Evolutionary conservation across 208 protist genomes (phyloP), one percentile per base, ranked within the genome.

Genomic region (Phytomonas serpens): DNA sequence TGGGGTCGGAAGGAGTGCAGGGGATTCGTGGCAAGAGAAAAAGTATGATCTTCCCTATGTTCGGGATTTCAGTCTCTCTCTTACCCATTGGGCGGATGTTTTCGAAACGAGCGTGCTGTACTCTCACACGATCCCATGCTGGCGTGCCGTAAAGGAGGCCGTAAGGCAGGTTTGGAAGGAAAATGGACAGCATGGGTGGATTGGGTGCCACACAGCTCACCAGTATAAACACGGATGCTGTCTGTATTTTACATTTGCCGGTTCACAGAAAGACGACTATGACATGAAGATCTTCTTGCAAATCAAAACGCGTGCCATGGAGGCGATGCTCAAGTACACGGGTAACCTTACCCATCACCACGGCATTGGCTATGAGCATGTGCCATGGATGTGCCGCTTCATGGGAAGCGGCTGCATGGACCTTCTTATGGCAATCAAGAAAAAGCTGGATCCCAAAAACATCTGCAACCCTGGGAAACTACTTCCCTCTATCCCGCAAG

Each of bases 1-100:
- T 36, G 73, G 79, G 64, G 64, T 95, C 61, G 93, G 93, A 2
- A 68, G 57, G 38, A 77, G 78, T 10, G 79, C 93, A 16, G 93
- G 93, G 23, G 75, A 73, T 38, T 89, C 83, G 75, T 97, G 93
- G 93, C 90, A 95, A 77, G 88, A 95, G 78, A 97, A 96, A 79
- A 97, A 97, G 78, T 97, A 97, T 81, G 93, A 97, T 77, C 82
- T 96, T 63, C 93, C 93, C 19, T 94, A 96, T 79, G 88, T 97
- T 52, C 87, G 93, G 19, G 93, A 97, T 76, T 94, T 97, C 67
- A 84, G 86, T 5, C 81, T 97, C 10, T 82, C 84, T 32, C 79
- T 92, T 42, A 84, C 81, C 0, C 86, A 90, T 73, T 97, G 93
- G 91, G 89, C 90, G 16, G 93, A 97, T 72, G 93, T 97, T 27